Evolutionary conservation across 2,329 filamentous ascomycete species (phyloP).

Genomic region (Calonectria pauciramosa): DNA sequence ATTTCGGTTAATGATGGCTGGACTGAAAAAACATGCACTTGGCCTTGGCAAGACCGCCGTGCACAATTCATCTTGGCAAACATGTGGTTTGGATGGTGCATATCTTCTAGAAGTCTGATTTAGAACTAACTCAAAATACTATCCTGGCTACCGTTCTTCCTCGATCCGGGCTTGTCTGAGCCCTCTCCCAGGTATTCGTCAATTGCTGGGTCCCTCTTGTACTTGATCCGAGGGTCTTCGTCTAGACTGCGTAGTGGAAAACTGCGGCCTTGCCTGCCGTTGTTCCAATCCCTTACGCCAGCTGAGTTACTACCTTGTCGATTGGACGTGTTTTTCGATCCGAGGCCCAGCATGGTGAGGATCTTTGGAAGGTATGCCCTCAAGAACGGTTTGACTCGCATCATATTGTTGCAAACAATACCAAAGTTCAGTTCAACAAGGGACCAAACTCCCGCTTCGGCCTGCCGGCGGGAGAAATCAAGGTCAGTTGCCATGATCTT

Average conservation of each 20-base stretch:
- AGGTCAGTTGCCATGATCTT: constrained; percentile 16
- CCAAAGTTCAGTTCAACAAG: constrained; percentile 27
- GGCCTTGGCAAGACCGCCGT: not conserved
- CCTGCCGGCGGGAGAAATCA: constrained; percentile 24
- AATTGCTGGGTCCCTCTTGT: not conserved
- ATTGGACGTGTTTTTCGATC: not conserved
- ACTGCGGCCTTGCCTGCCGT: constrained; percentile 12
- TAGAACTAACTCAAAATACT: constrained; percentile 14
- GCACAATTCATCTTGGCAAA: not conserved
- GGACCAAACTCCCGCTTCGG: constrained; percentile 27
- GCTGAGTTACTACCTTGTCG: not conserved
- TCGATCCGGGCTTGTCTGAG: constrained; percentile 14
- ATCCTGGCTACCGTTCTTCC: constrained; percentile 20
- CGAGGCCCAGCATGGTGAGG: constrained; percentile 5
- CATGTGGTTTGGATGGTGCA: not conserved
- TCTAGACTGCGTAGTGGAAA: constrained; percentile 22
- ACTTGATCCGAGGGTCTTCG: not conserved
- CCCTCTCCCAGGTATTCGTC: not conserved
- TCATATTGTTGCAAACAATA: constrained; percentile 27
- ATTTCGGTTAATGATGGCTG: not conserved
- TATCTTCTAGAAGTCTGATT: not conserved
- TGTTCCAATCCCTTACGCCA: constrained; percentile 7
- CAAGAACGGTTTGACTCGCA: constrained; percentile 26
- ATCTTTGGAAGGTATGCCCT: constrained; percentile 21
- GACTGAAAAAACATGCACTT: not conserved